A percentile compares a stretch with the other conserved stretches of the same genome.
Evolutionary conservation across 2,329 filamentous ascomycete species (phyloP).

Genomic region (Sclerotinia sclerotiorum): DNA sequence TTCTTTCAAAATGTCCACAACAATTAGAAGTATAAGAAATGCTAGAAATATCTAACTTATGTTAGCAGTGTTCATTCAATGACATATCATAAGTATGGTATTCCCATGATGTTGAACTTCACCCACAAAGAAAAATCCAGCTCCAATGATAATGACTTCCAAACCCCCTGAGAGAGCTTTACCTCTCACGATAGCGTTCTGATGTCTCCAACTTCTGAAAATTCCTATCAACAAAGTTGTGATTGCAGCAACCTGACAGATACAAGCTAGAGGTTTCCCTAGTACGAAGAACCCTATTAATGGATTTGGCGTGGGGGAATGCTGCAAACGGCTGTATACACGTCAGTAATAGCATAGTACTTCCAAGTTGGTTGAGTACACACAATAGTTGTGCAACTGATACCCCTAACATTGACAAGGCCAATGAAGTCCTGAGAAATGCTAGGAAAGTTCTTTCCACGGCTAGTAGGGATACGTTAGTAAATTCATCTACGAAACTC

Average conservation of each 20-base stretch:
- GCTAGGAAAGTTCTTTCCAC: constrained; percentile 73
- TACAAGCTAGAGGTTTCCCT: constrained; percentile 56
- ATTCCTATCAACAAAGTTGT: constrained; percentile 51
- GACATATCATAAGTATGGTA: constrained; percentile 3
- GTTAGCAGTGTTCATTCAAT: constrained; percentile 15
- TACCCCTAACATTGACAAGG: constrained; percentile 66
- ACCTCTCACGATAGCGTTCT: constrained; percentile 57
- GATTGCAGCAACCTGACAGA: constrained; percentile 46
- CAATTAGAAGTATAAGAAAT: constrained; percentile 36
- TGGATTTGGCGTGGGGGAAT: constrained; percentile 39
- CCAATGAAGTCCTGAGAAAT: constrained; percentile 69
- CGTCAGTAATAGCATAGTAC: constrained; percentile 27
- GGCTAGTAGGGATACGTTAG: constrained; percentile 48
- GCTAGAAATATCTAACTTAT: constrained; percentile 33
- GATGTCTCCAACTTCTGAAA: constrained; percentile 60
- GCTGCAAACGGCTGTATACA: constrained; percentile 50
- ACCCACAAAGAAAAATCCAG: constrained; percentile 51
- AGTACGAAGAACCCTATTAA: constrained; percentile 59
- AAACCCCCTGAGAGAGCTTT: constrained; percentile 59
- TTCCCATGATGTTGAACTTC: neutral
- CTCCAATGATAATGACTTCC: constrained; percentile 54
- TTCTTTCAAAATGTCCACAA: constrained; percentile 38
- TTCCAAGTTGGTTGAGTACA: constrained; percentile 21
- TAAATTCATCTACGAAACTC: constrained; percentile 1
- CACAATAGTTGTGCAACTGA: constrained; percentile 65